Evolutionary conservation across 768 basidiomycete genomes (phyloP), one percentile per base, ranked within the genome.

Genomic region (Lyophyllum shimeji): DNA sequence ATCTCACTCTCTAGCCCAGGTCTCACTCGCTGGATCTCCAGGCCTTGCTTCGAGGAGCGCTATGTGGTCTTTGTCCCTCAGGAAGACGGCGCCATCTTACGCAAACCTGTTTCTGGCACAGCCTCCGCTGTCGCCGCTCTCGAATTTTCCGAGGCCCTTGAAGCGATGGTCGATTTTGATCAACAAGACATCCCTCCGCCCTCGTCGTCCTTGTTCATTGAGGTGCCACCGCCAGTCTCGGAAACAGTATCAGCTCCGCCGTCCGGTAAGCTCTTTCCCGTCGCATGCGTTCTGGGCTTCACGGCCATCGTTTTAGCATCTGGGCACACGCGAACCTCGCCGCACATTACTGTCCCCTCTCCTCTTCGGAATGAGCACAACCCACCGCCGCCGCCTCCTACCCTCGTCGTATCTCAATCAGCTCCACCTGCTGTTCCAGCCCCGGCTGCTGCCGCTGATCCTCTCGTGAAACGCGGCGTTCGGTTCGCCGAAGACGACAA

Each of bases 31-130:
- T 93, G 90, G 90, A 76, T 83, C 58, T 74, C 76, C 34, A 85
- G 90, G 3, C 85, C 87, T 23, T 87, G 86, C 65, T 91, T 89
- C 67, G 90, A 93, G 69, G 88, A 92, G 53, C 77, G 89, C 29
- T 72, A 81, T 59, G 69, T 74, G 24, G 73, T 89, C 3, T 87
- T 84, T 74, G 68, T 79, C 12, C 74, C 76, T 3, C 65, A 69
- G 21, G 74, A 74, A 18, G 66, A 71, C 9, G 72, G 65, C 17
- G 74, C 67, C 12, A 67, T 79, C 34, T 64, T 73, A 18, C 57
- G 74, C 33, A 67, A 69, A 17, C 76, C 72, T 17, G 77, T 88
- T 45, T 63, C 74, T 29, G 79, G 84, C 49, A 72, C 78, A 17
- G 68, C 75, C 27, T 67, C 82, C 20, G 87, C 84, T 31, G 85